Conservation (phyloP, 176 grass and related monocot species). For the Musa itinerans region DNA sequence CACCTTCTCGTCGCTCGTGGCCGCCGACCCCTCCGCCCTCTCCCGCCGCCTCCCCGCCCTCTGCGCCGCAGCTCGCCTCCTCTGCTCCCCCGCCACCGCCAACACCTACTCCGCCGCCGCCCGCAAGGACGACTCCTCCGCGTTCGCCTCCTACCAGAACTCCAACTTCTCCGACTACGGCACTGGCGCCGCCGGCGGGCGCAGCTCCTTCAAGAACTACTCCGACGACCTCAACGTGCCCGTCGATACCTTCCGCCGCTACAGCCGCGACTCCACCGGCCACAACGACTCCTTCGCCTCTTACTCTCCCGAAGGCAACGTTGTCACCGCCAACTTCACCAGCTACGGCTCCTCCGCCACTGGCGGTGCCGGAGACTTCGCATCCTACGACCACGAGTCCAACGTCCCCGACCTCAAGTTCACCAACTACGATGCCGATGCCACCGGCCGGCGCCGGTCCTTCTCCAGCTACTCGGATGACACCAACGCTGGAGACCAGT, state of each 20-base stretch:
- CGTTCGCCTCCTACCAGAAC: slow-evolving; percentile 3
- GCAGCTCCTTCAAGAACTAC: not conserved
- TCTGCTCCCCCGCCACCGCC: not conserved
- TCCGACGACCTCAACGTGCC: not conserved
- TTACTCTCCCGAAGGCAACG: not conserved
- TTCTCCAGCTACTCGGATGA: slow-evolving; percentile 3
- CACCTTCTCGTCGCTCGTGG: slow-evolving; percentile 2
- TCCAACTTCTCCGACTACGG: slow-evolving; percentile 8
- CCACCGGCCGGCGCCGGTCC: not conserved
- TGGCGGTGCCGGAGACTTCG: not conserved
- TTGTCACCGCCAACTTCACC: not conserved
- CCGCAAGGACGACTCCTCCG: not conserved
- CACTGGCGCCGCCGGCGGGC: not conserved
- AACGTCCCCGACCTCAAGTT: slow-evolving; percentile 3
- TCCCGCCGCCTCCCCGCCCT: not conserved
- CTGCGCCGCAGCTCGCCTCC: slow-evolving; percentile 1
- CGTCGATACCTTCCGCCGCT: slow-evolving; percentile 4
- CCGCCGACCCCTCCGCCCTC: not conserved
- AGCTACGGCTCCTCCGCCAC: slow-evolving; percentile 4
- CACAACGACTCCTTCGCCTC: slow-evolving; percentile 1
- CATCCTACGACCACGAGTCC: not conserved
- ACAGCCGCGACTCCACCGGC: not conserved
- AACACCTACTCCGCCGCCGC: not conserved
- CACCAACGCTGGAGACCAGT: not conserved
- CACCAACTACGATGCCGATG: slow-evolving; percentile 3